phyloP scores from a whole-genome alignment of 2,329 filamentous ascomycete species.

The Cyphellophora attinorum region DNA sequence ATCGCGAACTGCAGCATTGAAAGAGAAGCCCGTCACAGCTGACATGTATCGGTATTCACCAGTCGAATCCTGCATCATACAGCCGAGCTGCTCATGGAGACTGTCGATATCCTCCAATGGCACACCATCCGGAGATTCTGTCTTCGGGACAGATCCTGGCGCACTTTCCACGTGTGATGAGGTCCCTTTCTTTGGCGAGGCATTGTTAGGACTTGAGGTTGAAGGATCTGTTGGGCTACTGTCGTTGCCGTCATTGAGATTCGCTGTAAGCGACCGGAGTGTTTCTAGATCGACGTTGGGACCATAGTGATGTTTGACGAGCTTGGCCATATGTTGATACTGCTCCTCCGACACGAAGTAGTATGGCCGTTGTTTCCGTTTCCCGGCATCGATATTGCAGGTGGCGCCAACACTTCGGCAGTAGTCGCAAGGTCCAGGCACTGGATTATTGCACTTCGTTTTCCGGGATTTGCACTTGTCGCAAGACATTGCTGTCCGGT shows the following conservation, averaged over 20 bases:
- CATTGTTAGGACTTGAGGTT: neutral
- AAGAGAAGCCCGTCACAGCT: neutral
- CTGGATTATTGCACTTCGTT: conserved; percentile 1
- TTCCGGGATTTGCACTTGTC: neutral
- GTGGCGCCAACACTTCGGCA: conserved; percentile 2
- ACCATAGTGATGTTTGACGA: neutral
- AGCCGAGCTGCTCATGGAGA: conserved; percentile 1
- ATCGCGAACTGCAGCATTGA: conserved; percentile 2
- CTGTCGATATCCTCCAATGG: neutral
- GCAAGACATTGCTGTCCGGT: neutral
- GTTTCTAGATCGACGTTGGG: neutral
- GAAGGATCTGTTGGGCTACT: neutral
- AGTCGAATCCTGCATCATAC: conserved; percentile 1
- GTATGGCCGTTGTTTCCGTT: conserved; percentile 4
- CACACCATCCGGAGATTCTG: neutral
- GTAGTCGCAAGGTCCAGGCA: conserved; percentile 4
- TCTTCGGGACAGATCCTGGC: neutral
- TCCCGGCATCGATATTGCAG: conserved; percentile 2
- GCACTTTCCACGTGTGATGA: neutral
- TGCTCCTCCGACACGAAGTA: conserved; percentile 5
- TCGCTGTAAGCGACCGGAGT: neutral
- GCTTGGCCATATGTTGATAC: neutral
- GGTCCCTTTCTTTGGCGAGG: neutral
- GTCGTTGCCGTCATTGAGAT: neutral
- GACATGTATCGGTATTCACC: conserved; percentile 1